phyloP scores from a whole-genome alignment of 2,329 filamentous ascomycete species.

The Arthrobotrys sinensis region DNA sequence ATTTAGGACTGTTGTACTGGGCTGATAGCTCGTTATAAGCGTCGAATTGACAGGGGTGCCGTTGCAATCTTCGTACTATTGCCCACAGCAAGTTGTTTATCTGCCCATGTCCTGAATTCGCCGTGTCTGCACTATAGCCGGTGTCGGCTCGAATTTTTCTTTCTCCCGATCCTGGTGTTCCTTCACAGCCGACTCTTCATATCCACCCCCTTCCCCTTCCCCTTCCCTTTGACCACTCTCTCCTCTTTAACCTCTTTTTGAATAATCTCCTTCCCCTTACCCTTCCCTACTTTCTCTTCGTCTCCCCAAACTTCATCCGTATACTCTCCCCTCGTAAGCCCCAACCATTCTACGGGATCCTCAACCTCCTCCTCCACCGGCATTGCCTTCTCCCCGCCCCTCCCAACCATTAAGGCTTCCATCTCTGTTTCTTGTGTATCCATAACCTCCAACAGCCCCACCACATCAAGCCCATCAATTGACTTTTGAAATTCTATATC shows the following conservation, averaged over 20 bases:
- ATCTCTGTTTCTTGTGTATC: conserved; percentile 49
- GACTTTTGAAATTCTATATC: conserved; percentile 60
- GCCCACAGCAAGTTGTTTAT: too few relatives aligned
- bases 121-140: background rate
- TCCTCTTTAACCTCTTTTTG: conserved; percentile 1
- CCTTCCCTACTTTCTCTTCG: conserved; percentile 22
- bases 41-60: too few relatives aligned
- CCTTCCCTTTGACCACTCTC: conserved; percentile 30
- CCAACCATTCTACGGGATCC: conserved; percentile 59
- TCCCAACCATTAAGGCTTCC: conserved; percentile 41
- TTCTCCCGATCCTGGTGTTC: background rate
- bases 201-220: conserved; percentile 52
- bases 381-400: conserved; percentile 46
- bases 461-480: conserved; percentile 54
- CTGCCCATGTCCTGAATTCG: too few relatives aligned
- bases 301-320: conserved; percentile 49
- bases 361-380: conserved; percentile 43
- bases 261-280: conserved; percentile 21
- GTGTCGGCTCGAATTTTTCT: background rate
- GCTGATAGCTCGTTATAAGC: too few relatives aligned
- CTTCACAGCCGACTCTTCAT: conserved; percentile 57
- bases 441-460: conserved; percentile 55
- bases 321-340: conserved; percentile 34
- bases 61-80: too few relatives aligned
- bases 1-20: too few relatives aligned